A percentile compares a stretch with the other conserved stretches of the same genome.
These are phyloP conservation scores for Keqinozyma sinolaborantium DNA, from an alignment of 1,139 yeast genomes.

Conservation along the genomic window DNA sequence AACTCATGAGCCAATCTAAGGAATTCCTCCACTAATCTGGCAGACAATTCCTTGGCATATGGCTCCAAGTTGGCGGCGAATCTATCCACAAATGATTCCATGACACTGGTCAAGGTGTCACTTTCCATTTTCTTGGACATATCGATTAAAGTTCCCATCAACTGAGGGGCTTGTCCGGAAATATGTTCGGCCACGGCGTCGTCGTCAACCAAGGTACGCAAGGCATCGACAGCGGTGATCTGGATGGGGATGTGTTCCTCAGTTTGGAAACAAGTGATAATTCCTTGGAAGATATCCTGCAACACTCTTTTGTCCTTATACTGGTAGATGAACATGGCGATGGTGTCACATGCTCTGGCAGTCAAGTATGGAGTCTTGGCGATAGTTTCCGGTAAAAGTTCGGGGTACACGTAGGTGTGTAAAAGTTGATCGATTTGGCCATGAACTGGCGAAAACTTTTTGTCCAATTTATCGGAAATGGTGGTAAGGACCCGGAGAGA, in stretches of 20 bases:
- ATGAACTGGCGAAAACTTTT: constrained; percentile 36
- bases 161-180: constrained; percentile 47
- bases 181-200: constrained; percentile 45
- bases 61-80: constrained; percentile 55
- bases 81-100: constrained; percentile 55
- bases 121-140: constrained; percentile 49
- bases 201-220: constrained; percentile 46
- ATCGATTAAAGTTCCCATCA: constrained; percentile 50
- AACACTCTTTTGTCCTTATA: constrained; percentile 39
- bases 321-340: constrained; percentile 42
- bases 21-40: constrained; percentile 47
- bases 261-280: constrained; percentile 40
- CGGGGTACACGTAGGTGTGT: constrained; percentile 45
- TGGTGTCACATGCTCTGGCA: constrained; percentile 55
- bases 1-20: constrained; percentile 42
- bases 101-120: constrained; percentile 51
- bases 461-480: constrained; percentile 39
- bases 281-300: constrained; percentile 42
- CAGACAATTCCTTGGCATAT: constrained; percentile 48
- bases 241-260: constrained; percentile 47
- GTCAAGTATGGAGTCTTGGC: constrained; percentile 44
- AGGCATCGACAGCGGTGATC: constrained; percentile 53
- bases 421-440: constrained; percentile 47
- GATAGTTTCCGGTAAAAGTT: constrained; percentile 31
- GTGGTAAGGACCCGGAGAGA: constrained; percentile 49